Evolutionary conservation across 2,329 filamentous ascomycete species (phyloP), one percentile per base, ranked within the genome.

Genomic region (Ascochyta lentis): DNA sequence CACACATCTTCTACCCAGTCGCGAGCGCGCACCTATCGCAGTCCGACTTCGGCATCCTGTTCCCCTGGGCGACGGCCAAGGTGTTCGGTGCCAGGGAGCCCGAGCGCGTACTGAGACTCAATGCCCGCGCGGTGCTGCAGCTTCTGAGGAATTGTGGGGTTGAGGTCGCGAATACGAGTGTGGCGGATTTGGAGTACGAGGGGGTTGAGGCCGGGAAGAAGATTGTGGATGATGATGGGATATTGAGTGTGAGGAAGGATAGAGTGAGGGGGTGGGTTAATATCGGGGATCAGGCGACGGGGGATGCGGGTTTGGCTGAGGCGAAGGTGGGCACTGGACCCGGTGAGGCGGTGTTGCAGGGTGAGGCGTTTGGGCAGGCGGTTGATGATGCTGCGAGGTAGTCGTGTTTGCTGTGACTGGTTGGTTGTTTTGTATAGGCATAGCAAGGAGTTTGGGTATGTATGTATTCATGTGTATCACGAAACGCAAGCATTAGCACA

Each of bases 61-160:
- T 96, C 69, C 91, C 91, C 0, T 89, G 87, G 83, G 62, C 82
- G 1, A 81, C 80, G 8, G 78, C 78, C 43, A 78, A 78, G 39
- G 69, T 82, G 10, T 79, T 81, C 52, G 81, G 82, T 51, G 80
- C 80, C 0, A 77, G 96, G 78, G 71, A 92, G 77, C 70, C 95
- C 78, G 69, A 97, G 78, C 45, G 92, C 88, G 70, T 96, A 86
- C 76, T 96, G 83, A 69, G 95, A 77, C 80, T 99, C 86, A 77
- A 98, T 87, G 37, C 92, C 84, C 58, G 97, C 76, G 59, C 97
- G 83, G 66, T 97, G 75, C 76, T 97, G 87, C 67, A 98, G 79
- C 60, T 91, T 81, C 74, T 90, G 37, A 67, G 80, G n/a, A 73
- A 80, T 29, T 66, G 64, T 12, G 75, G 76, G 0, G 64, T 76